Base-by-base conservation (phyloP, 78 protist species). In the Thecamonas trahens region DNA sequence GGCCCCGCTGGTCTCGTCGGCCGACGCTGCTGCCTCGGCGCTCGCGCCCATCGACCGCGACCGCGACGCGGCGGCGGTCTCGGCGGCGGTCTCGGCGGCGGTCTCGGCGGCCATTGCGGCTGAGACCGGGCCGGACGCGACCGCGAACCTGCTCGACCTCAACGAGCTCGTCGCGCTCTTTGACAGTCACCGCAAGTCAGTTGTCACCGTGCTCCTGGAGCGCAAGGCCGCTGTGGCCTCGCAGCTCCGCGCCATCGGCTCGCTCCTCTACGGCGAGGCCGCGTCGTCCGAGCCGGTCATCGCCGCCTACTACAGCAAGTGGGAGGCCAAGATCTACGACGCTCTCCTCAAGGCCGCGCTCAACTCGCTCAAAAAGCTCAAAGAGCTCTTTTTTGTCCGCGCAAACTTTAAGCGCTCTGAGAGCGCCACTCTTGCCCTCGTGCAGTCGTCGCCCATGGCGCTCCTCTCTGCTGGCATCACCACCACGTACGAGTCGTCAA, bases 301-400 rank as follows among this genome's bases (percentile, higher is more conserved):
- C 71, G 28, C 14, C n/a, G 6, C 6, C 22, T 90, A 86, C 86
- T 90, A 90, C 75, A 29, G 20, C 11, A 17, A 70, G 67, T 86
- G 92, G 95, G 93, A 91, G 59, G 26, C 24, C 24, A 22, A 58
- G 29, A 29, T 79, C 73, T 85, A 29, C 72, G 1, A 64, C 22
- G 86, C 87, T 5, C 70, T 83, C 28, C 22, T 13, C 53, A 2
- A 26, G 28, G 8, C 18, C 38, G 83, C 59, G 34, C 67, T 68
- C 34, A 44, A 2, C 69, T n/a, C 37, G 11, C 40, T 37, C n/a
- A 39, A 38, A 20, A 39, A 20, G 42, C 15, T 67, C 34, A 67
- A 52, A 1, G 3, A 52, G 34, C 14, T 67, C 63, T 17, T 17
- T 47, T 47, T 47, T 47, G 13, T 47, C 52, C 52, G 13, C 15